These are phyloP conservation scores for Solanum hybrid DNA, from an alignment of 305 asterid species.

Conservation along the genomic window DNA sequence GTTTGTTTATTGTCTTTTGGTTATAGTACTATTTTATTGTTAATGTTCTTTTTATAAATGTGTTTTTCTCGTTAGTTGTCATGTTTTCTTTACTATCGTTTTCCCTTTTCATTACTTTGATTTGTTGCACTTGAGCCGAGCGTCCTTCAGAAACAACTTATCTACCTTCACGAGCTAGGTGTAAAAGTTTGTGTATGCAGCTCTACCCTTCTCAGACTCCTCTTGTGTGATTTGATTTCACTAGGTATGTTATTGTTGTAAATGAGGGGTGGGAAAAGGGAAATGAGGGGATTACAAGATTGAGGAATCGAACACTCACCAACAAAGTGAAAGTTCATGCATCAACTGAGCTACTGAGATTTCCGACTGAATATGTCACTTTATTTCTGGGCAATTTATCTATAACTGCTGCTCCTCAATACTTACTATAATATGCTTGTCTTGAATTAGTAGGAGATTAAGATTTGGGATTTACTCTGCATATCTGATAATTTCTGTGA, in stretches of 20 bases:
- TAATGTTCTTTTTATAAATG: neutral
- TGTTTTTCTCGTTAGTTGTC: neutral
- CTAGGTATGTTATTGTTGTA: neutral
- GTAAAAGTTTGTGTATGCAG: neutral
- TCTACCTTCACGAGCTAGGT: neutral
- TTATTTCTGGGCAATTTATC: neutral
- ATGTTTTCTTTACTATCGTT: neutral
- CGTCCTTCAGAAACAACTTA: neutral
- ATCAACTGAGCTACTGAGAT: neutral
- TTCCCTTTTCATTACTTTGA: neutral
- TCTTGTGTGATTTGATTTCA: neutral
- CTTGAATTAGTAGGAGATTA: neutral
- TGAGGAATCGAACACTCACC: neutral
- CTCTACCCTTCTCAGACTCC: neutral
- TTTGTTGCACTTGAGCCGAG: neutral
- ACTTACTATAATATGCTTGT: neutral
- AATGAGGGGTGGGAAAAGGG: neutral
- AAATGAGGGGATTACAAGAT: neutral
- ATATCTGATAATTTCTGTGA: neutral
- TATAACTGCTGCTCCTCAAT: neutral
- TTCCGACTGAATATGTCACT: neutral
- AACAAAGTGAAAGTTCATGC: neutral
- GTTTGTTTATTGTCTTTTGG: neutral
- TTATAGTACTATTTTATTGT: neutral
- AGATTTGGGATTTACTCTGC: neutral